A percentile compares a stretch with the other conserved stretches of the same genome.
phyloP scores from a whole-genome alignment of 2,329 filamentous ascomycete species.

The Sporothrix humicola region DNA sequence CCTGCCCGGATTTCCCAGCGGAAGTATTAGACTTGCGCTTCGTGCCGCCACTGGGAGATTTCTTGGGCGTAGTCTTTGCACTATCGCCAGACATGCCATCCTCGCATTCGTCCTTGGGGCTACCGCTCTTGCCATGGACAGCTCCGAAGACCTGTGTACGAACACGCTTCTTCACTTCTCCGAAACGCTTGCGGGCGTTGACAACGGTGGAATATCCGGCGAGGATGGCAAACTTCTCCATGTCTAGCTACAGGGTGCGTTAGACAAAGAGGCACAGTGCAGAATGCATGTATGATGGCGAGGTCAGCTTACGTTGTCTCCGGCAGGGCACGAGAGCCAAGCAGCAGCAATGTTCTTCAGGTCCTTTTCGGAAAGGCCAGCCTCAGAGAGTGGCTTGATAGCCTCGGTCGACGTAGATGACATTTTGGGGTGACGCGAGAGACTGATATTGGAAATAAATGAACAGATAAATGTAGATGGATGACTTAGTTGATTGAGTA shows the following conservation, averaged over 20 bases:
- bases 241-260: conserved; percentile 35
- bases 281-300: not conserved
- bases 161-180: conserved; percentile 60
- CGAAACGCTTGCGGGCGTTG: conserved; percentile 59
- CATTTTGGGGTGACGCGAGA: not conserved
- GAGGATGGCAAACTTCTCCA: conserved; percentile 35
- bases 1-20: not conserved
- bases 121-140: not conserved
- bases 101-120: not conserved
- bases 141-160: conserved; percentile 32
- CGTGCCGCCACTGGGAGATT: conserved; percentile 2
- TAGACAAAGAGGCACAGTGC: not conserved
- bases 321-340: conserved; percentile 31
- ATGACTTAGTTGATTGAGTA: not conserved
- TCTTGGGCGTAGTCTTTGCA: not conserved
- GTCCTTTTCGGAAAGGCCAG: conserved; percentile 31
- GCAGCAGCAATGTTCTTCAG: conserved; percentile 33
- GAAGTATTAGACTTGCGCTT: conserved; percentile 28
- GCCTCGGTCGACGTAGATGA: not conserved
- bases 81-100: not conserved
- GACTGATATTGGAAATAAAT: not conserved
- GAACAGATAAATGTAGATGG: too few relatives aligned
- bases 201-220: conserved; percentile 34
- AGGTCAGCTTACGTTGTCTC: conserved; percentile 22
- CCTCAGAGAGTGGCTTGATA: conserved; percentile 28